These are phyloP conservation scores for Leptographium flavum DNA, from an alignment of 2,329 filamentous ascomycete species.

Conservation along the genomic window DNA sequence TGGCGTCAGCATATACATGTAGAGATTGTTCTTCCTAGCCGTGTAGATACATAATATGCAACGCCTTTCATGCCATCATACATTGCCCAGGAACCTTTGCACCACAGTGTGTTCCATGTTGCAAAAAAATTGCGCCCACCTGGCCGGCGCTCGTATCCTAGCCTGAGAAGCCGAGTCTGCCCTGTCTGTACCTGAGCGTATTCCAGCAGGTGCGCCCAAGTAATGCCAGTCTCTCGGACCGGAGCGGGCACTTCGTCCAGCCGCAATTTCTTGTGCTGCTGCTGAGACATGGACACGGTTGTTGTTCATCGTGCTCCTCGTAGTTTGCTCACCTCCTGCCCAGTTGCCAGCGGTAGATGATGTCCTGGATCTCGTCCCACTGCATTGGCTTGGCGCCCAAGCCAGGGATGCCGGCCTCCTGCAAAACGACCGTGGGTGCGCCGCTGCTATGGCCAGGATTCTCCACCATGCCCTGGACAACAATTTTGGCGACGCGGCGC, in stretches of 20 bases:
- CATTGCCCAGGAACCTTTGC: too few relatives aligned
- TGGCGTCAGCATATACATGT: not conserved
- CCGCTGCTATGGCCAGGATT: slow-evolving; percentile 71
- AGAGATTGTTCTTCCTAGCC: not conserved
- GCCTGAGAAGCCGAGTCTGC: too few relatives aligned
- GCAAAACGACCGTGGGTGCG: slow-evolving; percentile 83
- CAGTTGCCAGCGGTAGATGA: slow-evolving; percentile 71
- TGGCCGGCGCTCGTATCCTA: too few relatives aligned
- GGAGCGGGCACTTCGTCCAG: too few relatives aligned
- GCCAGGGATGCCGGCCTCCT: slow-evolving; percentile 70
- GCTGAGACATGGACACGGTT: too few relatives aligned
- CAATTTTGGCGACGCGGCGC: slow-evolving; percentile 60
- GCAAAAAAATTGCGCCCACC: too few relatives aligned
- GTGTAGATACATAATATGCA: not conserved
- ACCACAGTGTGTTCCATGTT: too few relatives aligned
- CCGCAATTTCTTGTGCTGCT: too few relatives aligned
- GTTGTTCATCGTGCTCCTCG: not conserved
- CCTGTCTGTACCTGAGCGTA: too few relatives aligned
- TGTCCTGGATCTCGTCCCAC: slow-evolving; percentile 84
- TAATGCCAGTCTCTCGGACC: too few relatives aligned
- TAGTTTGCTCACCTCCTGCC: slow-evolving; percentile 33
- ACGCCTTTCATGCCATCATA: not conserved
- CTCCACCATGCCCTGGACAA: slow-evolving; percentile 62
- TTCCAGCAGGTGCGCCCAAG: too few relatives aligned
- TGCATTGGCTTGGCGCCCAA: slow-evolving; percentile 52